Percentiles rank a stretch among this genome's conserved stretches.
These are phyloP conservation scores for Candida tropicalis DNA, from an alignment of 1,139 yeast genomes.

Conservation along the genomic window DNA sequence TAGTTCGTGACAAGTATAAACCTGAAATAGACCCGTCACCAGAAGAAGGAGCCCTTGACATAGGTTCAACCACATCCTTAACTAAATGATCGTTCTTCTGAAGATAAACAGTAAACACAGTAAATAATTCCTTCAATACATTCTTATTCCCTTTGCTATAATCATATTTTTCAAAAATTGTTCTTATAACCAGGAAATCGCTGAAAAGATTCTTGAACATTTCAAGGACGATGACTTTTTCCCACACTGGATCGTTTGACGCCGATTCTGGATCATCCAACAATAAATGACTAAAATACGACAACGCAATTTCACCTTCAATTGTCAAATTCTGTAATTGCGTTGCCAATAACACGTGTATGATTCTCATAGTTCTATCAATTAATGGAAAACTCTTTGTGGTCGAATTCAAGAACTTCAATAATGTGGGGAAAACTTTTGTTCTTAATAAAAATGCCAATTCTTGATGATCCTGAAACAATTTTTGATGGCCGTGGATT, in stretches of 20 bases:
- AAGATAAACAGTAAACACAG: slow-evolving; percentile 40
- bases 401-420: slow-evolving; percentile 56
- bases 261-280: slow-evolving; percentile 24
- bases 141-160: slow-evolving; percentile 56
- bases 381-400: slow-evolving; percentile 62
- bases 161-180: slow-evolving; percentile 67
- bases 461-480: slow-evolving; percentile 65
- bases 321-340: slow-evolving; percentile 65
- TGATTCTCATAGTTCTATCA: slow-evolving; percentile 73
- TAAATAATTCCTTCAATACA: slow-evolving; percentile 60
- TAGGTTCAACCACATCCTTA: slow-evolving; percentile 36
- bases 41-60: slow-evolving; percentile 7
- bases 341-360: slow-evolving; percentile 59
- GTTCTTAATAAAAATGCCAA: slow-evolving; percentile 65
- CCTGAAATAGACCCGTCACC: background rate
- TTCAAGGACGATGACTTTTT: slow-evolving; percentile 71
- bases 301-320: slow-evolving; percentile 80
- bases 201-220: slow-evolving; percentile 61
- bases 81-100: slow-evolving; percentile 36
- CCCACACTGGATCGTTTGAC: slow-evolving; percentile 51
- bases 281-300: slow-evolving; percentile 69
- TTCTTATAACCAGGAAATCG: slow-evolving; percentile 54
- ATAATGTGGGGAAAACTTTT: slow-evolving; percentile 71
- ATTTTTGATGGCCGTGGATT: slow-evolving; percentile 51
- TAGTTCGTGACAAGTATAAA: slow-evolving; percentile 25